Base-by-base conservation (phyloP, 1,284 basidiomycete species). In the Chiua sp. region DNA sequence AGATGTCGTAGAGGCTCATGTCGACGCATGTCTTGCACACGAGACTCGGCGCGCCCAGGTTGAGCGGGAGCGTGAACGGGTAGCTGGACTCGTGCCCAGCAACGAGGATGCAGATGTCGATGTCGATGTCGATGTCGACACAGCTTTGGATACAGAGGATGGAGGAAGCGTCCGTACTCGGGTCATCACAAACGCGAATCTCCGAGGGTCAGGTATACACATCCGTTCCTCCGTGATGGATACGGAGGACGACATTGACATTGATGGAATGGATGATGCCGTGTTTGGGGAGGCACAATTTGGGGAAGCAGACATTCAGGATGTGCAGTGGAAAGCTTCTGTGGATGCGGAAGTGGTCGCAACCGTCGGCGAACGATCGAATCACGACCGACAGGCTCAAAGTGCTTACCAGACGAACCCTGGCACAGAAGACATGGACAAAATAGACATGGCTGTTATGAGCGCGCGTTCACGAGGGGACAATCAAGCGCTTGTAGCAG, bases 201-300 rank as follows among this genome's bases (percentile, higher is more conserved):
- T 81, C 53, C 71, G 76, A 69, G 82, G 83, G 72, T 65, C 63
- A 60, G 91, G 91, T 15, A 90, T 92, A 69, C 80, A 86, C 61
- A 80, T 86, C 16, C 84, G 88, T 42, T 75, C 73, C 11, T 72
- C 79, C 22, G 77, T 82, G 22, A 77, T 82, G 60, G 90, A 92
- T 63, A 80, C 90, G 2, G 91, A 93, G 20, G 90, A 90, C 28
- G 90, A 91, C 35, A 79, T 92, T 11, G 91, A 93, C 63, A 79
- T 93, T 10, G 91, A 92, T 62, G 91, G 91, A 3, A 89, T 90
- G 58, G 91, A 92, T 66, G 82, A 86, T 59, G 81, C 70, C 7
- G 65, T 81, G 1, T 93, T 86, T 68, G 91, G 91, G 2, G 82
- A 82, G 20, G 79, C 82, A 1, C 91, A 93, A 67, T 93, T 93